Conservation (phyloP, 306 rosid species). For the Gastrolobium villosum region DNA sequence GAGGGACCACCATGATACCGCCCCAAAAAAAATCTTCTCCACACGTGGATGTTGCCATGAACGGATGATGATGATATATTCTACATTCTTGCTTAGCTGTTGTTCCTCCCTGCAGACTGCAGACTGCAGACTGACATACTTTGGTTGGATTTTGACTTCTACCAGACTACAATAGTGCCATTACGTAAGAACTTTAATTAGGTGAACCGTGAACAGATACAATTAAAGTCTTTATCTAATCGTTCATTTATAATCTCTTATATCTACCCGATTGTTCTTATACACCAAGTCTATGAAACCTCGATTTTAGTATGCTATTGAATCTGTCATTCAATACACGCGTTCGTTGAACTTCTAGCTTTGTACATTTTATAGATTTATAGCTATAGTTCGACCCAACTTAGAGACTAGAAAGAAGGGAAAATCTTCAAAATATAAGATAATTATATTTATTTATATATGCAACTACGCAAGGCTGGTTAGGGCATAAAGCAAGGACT, state of each 20-base stretch:
- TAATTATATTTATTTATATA: too few relatives aligned
- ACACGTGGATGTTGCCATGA: neutral
- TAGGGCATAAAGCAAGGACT: too few relatives aligned
- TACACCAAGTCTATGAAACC: constrained; percentile 20
- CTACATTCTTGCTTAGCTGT: constrained; percentile 21
- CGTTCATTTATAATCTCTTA: neutral
- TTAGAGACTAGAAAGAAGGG: too few relatives aligned
- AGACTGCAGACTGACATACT: neutral
- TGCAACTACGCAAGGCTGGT: too few relatives aligned
- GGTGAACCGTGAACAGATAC: constrained; percentile 39
- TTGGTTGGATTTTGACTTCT: constrained; percentile 38
- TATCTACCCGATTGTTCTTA: constrained; percentile 33
- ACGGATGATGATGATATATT: neutral
- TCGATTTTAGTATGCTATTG: neutral
- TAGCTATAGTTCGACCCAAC: neutral
- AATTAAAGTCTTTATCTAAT: constrained; percentile 21
- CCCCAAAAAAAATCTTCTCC: neutral
- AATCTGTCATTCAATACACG: constrained; percentile 1
- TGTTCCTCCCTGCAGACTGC: neutral
- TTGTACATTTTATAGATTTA: neutral
- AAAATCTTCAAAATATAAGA: neutral
- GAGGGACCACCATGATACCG: too few relatives aligned
- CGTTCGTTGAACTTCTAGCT: constrained; percentile 28
- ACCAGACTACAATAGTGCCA: neutral
- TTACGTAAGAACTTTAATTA: neutral